Conservation (phyloP, 768 basidiomycete genomes). For the Calocera viscosa region DNA sequence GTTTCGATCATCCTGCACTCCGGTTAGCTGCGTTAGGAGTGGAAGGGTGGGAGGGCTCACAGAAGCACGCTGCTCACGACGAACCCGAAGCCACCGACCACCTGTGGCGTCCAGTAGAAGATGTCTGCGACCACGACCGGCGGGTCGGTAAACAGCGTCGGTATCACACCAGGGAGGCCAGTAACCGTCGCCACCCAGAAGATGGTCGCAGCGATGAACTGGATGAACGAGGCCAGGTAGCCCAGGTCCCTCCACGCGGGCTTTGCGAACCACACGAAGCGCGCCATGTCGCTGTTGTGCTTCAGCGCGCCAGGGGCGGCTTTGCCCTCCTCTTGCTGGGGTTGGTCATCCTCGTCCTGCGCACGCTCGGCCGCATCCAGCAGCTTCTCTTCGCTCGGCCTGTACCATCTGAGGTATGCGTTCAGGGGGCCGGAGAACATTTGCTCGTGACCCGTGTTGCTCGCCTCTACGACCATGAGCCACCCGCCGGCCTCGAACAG, state of each 20-base stretch:
- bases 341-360: constrained; percentile 11
- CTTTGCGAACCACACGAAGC: constrained; percentile 28
- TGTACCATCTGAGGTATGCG: not conserved
- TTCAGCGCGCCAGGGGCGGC: not conserved
- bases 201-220: constrained; percentile 44
- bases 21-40: not conserved
- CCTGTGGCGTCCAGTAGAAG: constrained; percentile 51
- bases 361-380: constrained; percentile 18
- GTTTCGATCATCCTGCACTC: constrained; percentile 37
- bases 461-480: constrained; percentile 43
- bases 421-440: not conserved
- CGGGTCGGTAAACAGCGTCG: constrained; percentile 22
- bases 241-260: constrained; percentile 33
- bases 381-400: not conserved
- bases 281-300: constrained; percentile 21
- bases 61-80: constrained; percentile 33
- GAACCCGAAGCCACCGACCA: constrained; percentile 49
- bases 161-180: constrained; percentile 34
- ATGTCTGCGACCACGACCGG: constrained; percentile 33
- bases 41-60: not conserved
- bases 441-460: constrained; percentile 33
- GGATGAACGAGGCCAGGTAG: constrained; percentile 39
- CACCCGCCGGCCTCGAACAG: constrained; percentile 48
- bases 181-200: constrained; percentile 44
- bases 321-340: constrained; percentile 11